Conservation (phyloP, 1,284 basidiomycete genomes). For the Ceratobasidium sp. region DNA sequence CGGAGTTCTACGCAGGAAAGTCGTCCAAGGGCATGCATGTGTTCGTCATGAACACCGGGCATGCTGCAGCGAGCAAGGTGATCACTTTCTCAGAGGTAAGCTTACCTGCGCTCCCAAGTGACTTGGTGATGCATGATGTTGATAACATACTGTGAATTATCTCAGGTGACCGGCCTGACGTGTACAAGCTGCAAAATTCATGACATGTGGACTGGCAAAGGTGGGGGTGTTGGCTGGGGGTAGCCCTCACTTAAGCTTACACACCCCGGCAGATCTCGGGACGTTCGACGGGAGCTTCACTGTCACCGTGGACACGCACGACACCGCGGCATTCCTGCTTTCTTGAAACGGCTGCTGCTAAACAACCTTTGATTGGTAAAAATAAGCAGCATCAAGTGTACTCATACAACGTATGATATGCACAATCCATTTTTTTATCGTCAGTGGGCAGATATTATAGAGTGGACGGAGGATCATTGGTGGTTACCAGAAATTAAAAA, state of each 20-base stretch:
- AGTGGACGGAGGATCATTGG: no score
- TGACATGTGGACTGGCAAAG: constrained; percentile 65
- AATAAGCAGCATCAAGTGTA: no score
- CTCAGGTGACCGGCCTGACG: constrained; percentile 47
- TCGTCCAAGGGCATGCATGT: constrained; percentile 65
- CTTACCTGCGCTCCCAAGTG: no score
- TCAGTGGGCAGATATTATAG: no score
- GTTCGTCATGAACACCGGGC: constrained; percentile 64
- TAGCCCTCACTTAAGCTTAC: not conserved
- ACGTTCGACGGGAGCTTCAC: constrained; percentile 58
- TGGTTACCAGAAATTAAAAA: no score
- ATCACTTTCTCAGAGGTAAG: constrained; percentile 36
- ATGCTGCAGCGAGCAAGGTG: constrained; percentile 55
- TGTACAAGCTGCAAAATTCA: constrained; percentile 60
- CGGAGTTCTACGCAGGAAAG: constrained; percentile 63
- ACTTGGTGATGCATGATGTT: no score
- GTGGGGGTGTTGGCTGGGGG: not conserved
- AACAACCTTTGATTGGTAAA: no score
- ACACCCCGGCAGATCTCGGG: constrained; percentile 56
- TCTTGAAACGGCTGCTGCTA: no score
- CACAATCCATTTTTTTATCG: no score
- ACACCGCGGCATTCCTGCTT: constrained; percentile 62
- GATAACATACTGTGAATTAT: no score
- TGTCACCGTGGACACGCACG: constrained; percentile 61
- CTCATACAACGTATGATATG: no score